phyloP scores from a whole-genome alignment of 257 asterid species.

The Solanum dulcamara region DNA sequence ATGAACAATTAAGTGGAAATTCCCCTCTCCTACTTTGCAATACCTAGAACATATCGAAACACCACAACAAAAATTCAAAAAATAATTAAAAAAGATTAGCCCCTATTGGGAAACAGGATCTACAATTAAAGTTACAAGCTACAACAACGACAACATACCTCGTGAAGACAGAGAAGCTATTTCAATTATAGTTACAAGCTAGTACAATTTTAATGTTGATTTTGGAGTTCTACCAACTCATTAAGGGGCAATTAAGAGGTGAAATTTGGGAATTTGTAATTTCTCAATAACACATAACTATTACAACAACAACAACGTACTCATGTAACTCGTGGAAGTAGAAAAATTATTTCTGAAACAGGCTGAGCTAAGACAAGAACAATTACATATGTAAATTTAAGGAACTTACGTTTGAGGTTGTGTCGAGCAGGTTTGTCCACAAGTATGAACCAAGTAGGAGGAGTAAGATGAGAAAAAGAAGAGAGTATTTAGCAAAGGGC shows the following conservation, averaged over 20 bases:
- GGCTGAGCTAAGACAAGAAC: not conserved
- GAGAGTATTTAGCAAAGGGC: not conserved
- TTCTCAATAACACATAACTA: not conserved
- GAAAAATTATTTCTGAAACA: not conserved
- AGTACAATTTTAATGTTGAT: not conserved
- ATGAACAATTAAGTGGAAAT: constrained; percentile 46
- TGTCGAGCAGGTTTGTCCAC: not conserved
- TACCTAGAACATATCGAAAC: not conserved
- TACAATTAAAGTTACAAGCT: not conserved
- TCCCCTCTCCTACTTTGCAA: not conserved
- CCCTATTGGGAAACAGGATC: not conserved
- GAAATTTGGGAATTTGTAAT: not conserved
- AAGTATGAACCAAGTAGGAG: not conserved
- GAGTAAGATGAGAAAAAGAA: not conserved
- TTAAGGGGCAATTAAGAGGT: not conserved
- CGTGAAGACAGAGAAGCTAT: not conserved
- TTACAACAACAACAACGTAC: not conserved
- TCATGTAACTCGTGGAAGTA: not conserved
- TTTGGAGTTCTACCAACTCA: not conserved
- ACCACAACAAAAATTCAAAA: not conserved
- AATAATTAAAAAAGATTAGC: not conserved
- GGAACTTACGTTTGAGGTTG: not conserved
- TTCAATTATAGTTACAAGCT: not conserved
- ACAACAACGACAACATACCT: not conserved
- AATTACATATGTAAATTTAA: not conserved